Percentiles rank a stretch among this genome's conserved stretches.
Evolutionary conservation across 768 basidiomycete species (phyloP).

Genomic region (Rickenella mellea): DNA sequence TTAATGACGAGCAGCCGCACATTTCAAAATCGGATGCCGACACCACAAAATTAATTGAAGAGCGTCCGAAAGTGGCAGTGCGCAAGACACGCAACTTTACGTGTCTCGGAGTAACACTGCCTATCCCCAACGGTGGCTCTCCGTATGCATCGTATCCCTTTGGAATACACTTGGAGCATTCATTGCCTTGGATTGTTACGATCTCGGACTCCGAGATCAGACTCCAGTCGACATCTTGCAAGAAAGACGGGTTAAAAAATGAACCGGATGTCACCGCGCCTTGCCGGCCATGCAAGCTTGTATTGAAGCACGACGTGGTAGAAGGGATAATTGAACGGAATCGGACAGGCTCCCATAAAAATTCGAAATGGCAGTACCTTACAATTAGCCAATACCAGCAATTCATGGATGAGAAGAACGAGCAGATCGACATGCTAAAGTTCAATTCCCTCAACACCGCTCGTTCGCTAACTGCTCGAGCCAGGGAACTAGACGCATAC

Average conservation of each 20-base stretch:
- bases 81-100: too few relatives aligned
- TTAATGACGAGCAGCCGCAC: too few relatives aligned
- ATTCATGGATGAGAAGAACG: slow-evolving; percentile 6
- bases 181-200: slow-evolving; percentile 7
- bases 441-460: slow-evolving; percentile 8
- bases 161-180: slow-evolving; percentile 3
- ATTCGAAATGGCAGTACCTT: slow-evolving; percentile 8
- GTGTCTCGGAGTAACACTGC: slow-evolving; percentile 5
- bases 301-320: slow-evolving; percentile 1
- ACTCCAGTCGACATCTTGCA: neutral
- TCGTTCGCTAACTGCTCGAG: slow-evolving; percentile 6
- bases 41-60: too few relatives aligned
- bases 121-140: slow-evolving; percentile 2
- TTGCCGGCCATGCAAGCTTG: slow-evolving; percentile 1
- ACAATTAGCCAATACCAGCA: slow-evolving; percentile 6
- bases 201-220: neutral
- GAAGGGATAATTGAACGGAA: slow-evolving; percentile 11
- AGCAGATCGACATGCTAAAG: slow-evolving; percentile 3
- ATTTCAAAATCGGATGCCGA: too few relatives aligned
- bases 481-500: slow-evolving; percentile 8
- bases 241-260: too few relatives aligned
- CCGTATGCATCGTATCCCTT: slow-evolving; percentile 10
- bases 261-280: neutral
- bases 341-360: slow-evolving; percentile 8
- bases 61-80: too few relatives aligned